Conservation (phyloP, 2,329 filamentous ascomycete species). For the Alternaria novae-zelandiae region DNA sequence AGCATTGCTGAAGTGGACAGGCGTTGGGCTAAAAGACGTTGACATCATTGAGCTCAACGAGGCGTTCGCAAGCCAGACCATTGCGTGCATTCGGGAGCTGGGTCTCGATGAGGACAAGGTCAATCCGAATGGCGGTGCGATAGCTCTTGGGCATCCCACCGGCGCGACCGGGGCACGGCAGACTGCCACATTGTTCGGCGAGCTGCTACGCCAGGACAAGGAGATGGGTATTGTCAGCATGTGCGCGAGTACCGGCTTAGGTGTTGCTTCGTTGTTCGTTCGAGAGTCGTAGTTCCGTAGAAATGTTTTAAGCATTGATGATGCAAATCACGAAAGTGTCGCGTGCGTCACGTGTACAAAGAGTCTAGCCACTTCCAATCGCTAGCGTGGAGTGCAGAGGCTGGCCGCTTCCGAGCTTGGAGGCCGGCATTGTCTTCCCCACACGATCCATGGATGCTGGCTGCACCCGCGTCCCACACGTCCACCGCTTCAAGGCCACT, state of each 20-base stretch:
- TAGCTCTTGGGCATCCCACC: conserved; percentile 81
- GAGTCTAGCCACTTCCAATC: background rate
- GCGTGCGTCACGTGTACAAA: background rate
- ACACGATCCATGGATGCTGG: conserved; percentile 23
- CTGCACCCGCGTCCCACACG: conserved; percentile 24
- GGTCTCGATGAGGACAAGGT: conserved; percentile 75
- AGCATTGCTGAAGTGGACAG: conserved; percentile 81
- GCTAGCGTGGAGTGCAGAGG: conserved; percentile 1
- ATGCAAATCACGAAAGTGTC: background rate
- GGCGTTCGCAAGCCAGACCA: conserved; percentile 95
- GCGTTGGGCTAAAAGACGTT: conserved; percentile 78
- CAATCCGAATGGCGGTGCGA: conserved; percentile 81
- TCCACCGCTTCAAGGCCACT: conserved; percentile 13
- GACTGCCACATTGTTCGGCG: conserved; percentile 80
- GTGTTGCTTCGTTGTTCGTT: conserved; percentile 42
- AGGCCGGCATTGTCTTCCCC: conserved; percentile 27
- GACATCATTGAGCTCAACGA: conserved; percentile 95
- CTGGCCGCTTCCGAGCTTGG: conserved; percentile 1
- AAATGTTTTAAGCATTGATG: background rate
- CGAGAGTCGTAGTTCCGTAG: conserved; percentile 28
- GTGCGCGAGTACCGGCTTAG: conserved; percentile 61
- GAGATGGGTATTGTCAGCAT: conserved; percentile 88
- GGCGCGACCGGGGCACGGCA: conserved; percentile 77
- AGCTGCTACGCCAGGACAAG: conserved; percentile 70
- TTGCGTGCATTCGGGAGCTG: conserved; percentile 77